Evolutionary conservation across 164 flowering plant genomes (phyloP).

Genomic region (Magnolia sinica): DNA sequence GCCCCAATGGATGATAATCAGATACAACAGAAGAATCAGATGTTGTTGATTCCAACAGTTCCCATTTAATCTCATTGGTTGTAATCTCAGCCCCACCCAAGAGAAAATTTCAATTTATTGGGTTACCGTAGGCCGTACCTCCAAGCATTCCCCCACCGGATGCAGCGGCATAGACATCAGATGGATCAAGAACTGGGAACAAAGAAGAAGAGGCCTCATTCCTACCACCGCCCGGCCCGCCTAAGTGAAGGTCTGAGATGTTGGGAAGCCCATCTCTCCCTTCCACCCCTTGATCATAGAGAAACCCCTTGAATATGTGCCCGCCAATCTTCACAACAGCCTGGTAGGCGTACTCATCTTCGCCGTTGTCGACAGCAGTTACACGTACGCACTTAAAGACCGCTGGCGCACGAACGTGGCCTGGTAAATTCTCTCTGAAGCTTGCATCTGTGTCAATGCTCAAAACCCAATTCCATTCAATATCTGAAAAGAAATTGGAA

Average conservation of each 20-base stretch:
- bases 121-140: constrained; percentile 61
- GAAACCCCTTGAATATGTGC: constrained; percentile 82
- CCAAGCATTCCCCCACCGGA: constrained; percentile 58
- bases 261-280: constrained; percentile 56
- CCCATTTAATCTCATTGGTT: background rate
- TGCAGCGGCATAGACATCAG: constrained; percentile 54
- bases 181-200: constrained; percentile 50
- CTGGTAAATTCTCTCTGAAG: constrained; percentile 66
- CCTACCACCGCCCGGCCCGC: constrained; percentile 36
- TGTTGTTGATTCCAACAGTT: background rate
- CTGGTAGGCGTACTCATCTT: constrained; percentile 88
- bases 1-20: background rate
- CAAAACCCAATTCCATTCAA: constrained; percentile 1
- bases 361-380: constrained; percentile 82
- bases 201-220: constrained; percentile 41
- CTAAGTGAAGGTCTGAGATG: constrained; percentile 79
- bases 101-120: constrained; percentile 40
- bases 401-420: constrained; percentile 80
- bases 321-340: constrained; percentile 89
- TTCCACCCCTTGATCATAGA: constrained; percentile 78
- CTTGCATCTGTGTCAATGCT: constrained; percentile 46
- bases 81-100: background rate
- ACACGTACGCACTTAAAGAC: constrained; percentile 89
- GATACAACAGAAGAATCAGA: background rate
- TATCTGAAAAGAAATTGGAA: background rate